Evolutionary conservation across 495 filamentous ascomycete genomes (phyloP).

Genomic region (Clavariopsis aquatica): DNA sequence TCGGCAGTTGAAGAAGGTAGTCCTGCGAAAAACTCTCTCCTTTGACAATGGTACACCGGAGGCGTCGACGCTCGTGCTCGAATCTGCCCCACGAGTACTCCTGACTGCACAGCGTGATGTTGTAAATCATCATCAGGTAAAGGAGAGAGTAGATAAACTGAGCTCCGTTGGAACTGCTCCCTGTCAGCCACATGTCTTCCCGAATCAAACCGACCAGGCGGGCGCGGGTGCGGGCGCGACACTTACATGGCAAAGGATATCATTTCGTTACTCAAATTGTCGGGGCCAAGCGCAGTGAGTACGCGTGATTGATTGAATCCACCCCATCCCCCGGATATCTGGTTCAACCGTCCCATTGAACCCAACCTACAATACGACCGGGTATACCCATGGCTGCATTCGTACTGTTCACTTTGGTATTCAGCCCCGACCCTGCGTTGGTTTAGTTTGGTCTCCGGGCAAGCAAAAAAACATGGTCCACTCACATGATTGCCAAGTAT

Average conservation of each 20-base stretch:
- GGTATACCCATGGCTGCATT: background rate
- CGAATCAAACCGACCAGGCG: too few relatives aligned
- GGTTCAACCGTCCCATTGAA: background rate
- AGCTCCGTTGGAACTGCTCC: slow-evolving; percentile 28
- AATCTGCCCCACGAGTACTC: slow-evolving; percentile 28
- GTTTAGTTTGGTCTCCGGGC: background rate
- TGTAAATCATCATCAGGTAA: slow-evolving; percentile 9
- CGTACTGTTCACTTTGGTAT: background rate
- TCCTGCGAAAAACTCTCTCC: slow-evolving; percentile 27
- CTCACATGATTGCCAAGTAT: slow-evolving; percentile 4
- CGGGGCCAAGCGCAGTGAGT: slow-evolving; percentile 2
- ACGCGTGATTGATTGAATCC: slow-evolving; percentile 19
- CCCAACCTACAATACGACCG: slow-evolving; percentile 8
- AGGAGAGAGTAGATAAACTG: slow-evolving; percentile 36
- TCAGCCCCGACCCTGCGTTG: background rate
- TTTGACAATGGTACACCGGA: slow-evolving; percentile 35
- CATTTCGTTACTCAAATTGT: slow-evolving; percentile 17
- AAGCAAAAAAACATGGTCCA: background rate
- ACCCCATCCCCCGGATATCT: slow-evolving; percentile 23
- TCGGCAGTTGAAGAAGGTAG: slow-evolving; percentile 35
- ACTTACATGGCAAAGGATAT: slow-evolving; percentile 27
- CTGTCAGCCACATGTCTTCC: too few relatives aligned
- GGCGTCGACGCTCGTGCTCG: slow-evolving; percentile 15
- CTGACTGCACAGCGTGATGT: slow-evolving; percentile 5
- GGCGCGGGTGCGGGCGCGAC: too few relatives aligned